These are phyloP conservation scores for Omphalea diandra DNA, from an alignment of 441 rosid genomes.

Conservation along the genomic window DNA sequence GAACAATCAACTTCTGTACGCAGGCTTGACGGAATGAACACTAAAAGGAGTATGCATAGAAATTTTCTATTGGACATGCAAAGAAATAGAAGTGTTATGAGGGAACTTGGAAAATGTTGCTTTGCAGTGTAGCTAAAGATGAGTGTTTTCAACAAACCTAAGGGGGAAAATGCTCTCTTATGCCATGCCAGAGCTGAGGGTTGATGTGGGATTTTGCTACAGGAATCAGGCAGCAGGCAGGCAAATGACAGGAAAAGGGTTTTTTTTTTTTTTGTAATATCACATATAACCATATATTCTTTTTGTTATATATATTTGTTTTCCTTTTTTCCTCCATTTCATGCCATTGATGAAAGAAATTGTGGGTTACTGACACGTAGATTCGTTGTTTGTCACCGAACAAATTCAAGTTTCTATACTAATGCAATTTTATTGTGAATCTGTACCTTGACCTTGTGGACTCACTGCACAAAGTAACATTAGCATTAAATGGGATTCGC, in stretches of 20 bases:
- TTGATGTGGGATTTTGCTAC: constrained; percentile 15
- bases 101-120: constrained; percentile 24
- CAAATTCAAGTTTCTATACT: constrained; percentile 16
- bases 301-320: background rate
- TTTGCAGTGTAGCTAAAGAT: constrained; percentile 14
- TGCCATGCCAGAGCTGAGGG: constrained; percentile 18
- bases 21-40: constrained; percentile 32
- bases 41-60: background rate
- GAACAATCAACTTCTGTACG: background rate
- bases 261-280: constrained; percentile 26
- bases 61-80: constrained; percentile 15
- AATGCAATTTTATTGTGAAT: constrained; percentile 16
- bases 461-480: background rate
- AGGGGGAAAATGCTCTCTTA: constrained; percentile 17
- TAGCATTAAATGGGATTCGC: background rate
- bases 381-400: constrained; percentile 25
- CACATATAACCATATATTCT: constrained; percentile 10
- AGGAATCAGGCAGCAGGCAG: constrained; percentile 3
- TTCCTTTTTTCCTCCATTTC: background rate
- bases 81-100: constrained; percentile 29
- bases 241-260: background rate
- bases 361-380: constrained; percentile 30
- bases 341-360: constrained; percentile 20
- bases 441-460: background rate
- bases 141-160: constrained; percentile 24